Evolutionary conservation across 2,329 filamentous ascomycete species (phyloP), one percentile per base, ranked within the genome.

Genomic region (Penicillium olsonii): DNA sequence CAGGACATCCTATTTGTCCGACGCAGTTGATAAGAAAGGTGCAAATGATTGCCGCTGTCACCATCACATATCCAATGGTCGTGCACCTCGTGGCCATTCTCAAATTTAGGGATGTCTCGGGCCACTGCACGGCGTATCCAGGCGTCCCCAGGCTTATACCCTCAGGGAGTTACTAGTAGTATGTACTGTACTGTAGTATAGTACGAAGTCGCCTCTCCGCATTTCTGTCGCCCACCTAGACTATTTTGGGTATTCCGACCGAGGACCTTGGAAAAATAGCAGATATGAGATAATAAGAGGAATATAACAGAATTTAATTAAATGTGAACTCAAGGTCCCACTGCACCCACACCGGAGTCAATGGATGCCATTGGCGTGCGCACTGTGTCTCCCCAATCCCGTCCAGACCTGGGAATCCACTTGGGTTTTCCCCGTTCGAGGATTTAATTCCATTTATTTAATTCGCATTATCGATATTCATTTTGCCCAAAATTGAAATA

Each of bases 21-120:
- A 24, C 15, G 20, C 26, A 15, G n/a, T 18, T 24, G 45, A 52
- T 57, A 60, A 60, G 57, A 61, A 55, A 57, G 52, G 50, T 55
- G 50, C 37, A 49, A 54, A 41, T 59, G 57, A 57, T 61, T 56
- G 47, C 47, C 59, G 55, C 57, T 60, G 57, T 59, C 59, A 61
- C 50, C 52, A 52, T 56, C 50, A 39, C 31, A 53, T 44, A 42
- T 43, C 57, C 59, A 61, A 61, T 61, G 43, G 41, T 29, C 15
- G 43, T 52, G 42, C 43, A 47, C 54, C 57, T 59, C 56, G 57
- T 57, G 59, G 59, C 53, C 54, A 61, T 53, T 53, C 22, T 15
- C 34, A 41, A 45, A 14, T 34, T 40, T 46, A 37, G 37, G 41
- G 27, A 31, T 20, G 42, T 42, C 34, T 40, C 41, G 40, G 41